phyloP scores from a whole-genome alignment of 2,329 filamentous ascomycete genomes.

The Chrysosphaeria jannelii region DNA sequence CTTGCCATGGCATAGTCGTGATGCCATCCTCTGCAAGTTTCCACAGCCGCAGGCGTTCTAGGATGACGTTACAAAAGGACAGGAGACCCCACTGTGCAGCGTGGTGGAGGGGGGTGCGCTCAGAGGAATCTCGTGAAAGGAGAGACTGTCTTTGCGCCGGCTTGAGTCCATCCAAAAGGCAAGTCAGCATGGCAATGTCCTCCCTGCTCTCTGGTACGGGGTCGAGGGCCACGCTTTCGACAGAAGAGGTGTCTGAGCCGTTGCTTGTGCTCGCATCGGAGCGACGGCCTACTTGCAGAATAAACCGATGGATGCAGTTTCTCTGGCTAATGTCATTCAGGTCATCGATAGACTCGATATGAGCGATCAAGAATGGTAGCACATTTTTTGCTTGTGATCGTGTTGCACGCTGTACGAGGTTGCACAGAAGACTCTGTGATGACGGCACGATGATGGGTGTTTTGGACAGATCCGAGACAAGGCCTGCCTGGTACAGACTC shows the following conservation, averaged over 20 bases:
- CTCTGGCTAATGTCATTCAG: constrained; percentile 79
- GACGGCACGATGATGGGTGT: no score
- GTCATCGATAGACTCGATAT: constrained; percentile 47
- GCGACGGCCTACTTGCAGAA: constrained; percentile 75
- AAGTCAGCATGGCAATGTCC: constrained; percentile 20
- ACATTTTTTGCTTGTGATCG: constrained; percentile 36
- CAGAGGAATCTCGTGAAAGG: constrained; percentile 41
- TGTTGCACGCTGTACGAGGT: constrained; percentile 50
- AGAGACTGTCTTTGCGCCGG: constrained; percentile 37
- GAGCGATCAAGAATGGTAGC: constrained; percentile 38
- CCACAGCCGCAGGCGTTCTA: constrained; percentile 74
- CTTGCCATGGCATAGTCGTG: constrained; percentile 69
- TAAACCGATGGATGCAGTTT: constrained; percentile 74
- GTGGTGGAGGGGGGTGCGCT: constrained; percentile 69
- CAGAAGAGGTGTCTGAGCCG: no score
- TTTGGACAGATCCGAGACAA: neutral
- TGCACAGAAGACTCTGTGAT: constrained; percentile 40
- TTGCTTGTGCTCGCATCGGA: constrained; percentile 10
- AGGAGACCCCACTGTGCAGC: constrained; percentile 86
- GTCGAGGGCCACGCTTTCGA: no score
- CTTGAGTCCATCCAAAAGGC: constrained; percentile 34
- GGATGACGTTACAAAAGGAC: constrained; percentile 63
- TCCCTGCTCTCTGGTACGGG: no score
- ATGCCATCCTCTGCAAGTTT: constrained; percentile 56
- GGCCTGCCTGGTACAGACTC: constrained; percentile 18